Conservation (phyloP, 345 rosid species). For the Nasturtium officinale region DNA sequence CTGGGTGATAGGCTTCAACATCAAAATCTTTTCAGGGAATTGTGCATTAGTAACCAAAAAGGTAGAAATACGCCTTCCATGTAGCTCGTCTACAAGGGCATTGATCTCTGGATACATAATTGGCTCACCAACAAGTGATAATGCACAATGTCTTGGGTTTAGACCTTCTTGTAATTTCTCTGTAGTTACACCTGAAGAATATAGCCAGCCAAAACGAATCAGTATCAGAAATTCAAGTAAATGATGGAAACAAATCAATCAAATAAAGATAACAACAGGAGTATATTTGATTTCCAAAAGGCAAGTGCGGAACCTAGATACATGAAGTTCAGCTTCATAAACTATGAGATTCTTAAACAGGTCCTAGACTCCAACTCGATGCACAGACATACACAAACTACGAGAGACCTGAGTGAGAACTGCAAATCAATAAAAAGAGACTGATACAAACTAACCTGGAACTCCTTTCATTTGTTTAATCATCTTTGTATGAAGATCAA, state of each 20-base stretch:
- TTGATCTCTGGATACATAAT: slow-evolving; percentile 97
- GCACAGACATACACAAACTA: slow-evolving; percentile 1
- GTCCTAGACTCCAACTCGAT: slow-evolving; percentile 14
- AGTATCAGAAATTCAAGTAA: slow-evolving; percentile 20
- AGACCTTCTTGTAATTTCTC: slow-evolving; percentile 85
- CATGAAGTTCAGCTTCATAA: slow-evolving; percentile 5
- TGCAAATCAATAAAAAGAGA: background rate
- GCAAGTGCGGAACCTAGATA: background rate
- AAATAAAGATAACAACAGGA: background rate
- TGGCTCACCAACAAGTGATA: slow-evolving; percentile 98
- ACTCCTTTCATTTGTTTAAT: slow-evolving; percentile 98
- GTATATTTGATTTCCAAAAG: background rate
- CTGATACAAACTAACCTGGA: slow-evolving; percentile 64
- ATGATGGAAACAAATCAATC: slow-evolving; percentile 1
- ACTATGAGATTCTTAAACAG: background rate
- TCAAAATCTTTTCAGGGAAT: slow-evolving; percentile 86
- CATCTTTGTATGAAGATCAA: slow-evolving; percentile 88
- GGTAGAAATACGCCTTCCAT: slow-evolving; percentile 76
- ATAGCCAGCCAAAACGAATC: background rate
- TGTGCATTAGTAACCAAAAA: slow-evolving; percentile 98
- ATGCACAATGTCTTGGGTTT: slow-evolving; percentile 89
- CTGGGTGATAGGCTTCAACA: slow-evolving; percentile 85
- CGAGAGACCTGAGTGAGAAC: background rate
- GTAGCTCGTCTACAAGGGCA: slow-evolving; percentile 88
- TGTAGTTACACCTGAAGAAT: slow-evolving; percentile 72